Base-by-base conservation (phyloP, 1,284 basidiomycete species). In the Apiotrichum domesticum region DNA sequence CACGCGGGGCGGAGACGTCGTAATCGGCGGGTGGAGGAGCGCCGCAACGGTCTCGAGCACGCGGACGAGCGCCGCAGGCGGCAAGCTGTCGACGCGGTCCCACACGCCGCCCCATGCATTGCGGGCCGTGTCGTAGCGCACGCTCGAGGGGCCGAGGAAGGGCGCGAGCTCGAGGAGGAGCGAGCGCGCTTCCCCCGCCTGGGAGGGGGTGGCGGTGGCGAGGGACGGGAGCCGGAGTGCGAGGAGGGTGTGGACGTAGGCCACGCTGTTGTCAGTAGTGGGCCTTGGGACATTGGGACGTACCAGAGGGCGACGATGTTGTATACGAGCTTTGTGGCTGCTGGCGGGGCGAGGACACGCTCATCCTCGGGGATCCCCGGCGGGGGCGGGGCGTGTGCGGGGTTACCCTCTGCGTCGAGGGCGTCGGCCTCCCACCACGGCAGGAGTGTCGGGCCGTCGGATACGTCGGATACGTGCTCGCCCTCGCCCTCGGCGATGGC, bases 241-340 rank as follows among this genome's bases (percentile, higher is more conserved):
- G 2, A 74, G 59, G 4, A 74, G 56, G 2, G 61, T 58, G 44
- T 75, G 73, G 10, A 72, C 10, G 52, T 77, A 77, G 0, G 71
- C 73, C 9, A 77, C 37, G 39, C 75, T 77, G 56, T 0, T 1
- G 49, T 52, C 53, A 54, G 55, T 7, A 8, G 7, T 39, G 14
- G 35, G 10, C 29, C 50, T 2, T 5, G 21, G 13, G 34, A 35
- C 0, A 5, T 37, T 21, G 21, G 21, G 21, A 64, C 71, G 61
- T 51, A 76, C 74, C 66, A 66, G 4, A 74, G 60, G 0, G 75
- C 69, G 1, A 75, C 41, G 29, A 67, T 59, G 54, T 76, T 76
- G 63, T 73, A 75, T 0, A 63, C 62, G 21, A 76, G 61, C 52
- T 70, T 73, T 10, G 53, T 32, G 4, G 62, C 68, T 1, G 57